phyloP scores from a whole-genome alignment of 768 basidiomycete species.

The Suillus subaureus region DNA sequence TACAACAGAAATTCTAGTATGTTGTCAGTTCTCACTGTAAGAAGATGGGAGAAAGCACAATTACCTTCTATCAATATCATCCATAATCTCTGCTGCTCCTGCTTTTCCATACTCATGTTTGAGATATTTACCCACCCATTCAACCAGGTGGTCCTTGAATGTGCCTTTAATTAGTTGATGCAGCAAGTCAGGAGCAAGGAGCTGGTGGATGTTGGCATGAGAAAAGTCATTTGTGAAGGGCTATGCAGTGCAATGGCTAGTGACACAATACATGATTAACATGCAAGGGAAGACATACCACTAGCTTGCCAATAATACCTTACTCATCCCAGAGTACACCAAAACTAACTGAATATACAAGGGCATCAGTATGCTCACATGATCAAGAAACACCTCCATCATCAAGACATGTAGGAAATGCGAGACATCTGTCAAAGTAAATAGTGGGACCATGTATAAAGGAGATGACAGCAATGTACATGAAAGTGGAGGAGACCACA shows the following conservation, averaged over 20 bases:
- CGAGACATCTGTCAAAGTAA: slow-evolving; percentile 26
- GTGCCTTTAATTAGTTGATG: slow-evolving; percentile 17
- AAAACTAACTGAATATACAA: slow-evolving; percentile 28
- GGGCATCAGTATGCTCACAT: slow-evolving; percentile 21
- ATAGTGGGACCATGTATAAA: too few species aligned
- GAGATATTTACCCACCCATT: slow-evolving; percentile 38
- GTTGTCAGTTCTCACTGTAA: neutral
- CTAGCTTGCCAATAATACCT: slow-evolving; percentile 34
- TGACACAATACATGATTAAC: neutral
- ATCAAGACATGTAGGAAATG: slow-evolving; percentile 27
- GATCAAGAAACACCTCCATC: slow-evolving; percentile 22
- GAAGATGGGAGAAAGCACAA: neutral
- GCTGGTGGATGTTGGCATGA: slow-evolving; percentile 5
- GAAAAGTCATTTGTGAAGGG: neutral
- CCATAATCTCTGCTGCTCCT: slow-evolving; percentile 30
- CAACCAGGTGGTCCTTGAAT: slow-evolving; percentile 45
- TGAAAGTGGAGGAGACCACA: too few species aligned
- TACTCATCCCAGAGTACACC: slow-evolving; percentile 37
- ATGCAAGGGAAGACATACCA: neutral
- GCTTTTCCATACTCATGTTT: slow-evolving; percentile 17
- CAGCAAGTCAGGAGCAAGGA: slow-evolving; percentile 18
- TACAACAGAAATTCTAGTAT: slow-evolving; percentile 27
- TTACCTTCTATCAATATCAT: slow-evolving; percentile 25
- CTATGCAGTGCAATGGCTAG: neutral
- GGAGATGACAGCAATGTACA: too few species aligned